phyloP scores from a whole-genome alignment of 2,329 filamentous ascomycete species.

The Aspergillus cejpii region DNA sequence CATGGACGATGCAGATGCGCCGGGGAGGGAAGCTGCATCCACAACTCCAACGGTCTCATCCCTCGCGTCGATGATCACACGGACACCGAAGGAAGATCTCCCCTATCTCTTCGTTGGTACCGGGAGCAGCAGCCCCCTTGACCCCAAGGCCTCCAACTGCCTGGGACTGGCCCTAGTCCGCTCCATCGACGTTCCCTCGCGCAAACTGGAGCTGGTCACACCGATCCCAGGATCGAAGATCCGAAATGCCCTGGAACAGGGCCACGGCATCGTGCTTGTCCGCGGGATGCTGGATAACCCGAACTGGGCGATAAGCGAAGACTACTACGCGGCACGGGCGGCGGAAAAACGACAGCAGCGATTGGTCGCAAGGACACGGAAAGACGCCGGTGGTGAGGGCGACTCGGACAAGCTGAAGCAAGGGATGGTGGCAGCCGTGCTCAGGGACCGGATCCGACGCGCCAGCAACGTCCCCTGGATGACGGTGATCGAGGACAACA shows the following conservation, averaged over 20 bases:
- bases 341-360: conserved; percentile 31
- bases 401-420: conserved; percentile 9
- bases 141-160: conserved; percentile 44
- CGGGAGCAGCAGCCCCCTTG: conserved; percentile 39
- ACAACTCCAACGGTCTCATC: conserved; percentile 5
- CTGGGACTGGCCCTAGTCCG: conserved; percentile 47
- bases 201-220: conserved; percentile 45
- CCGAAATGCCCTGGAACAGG: conserved; percentile 28
- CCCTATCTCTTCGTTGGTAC: conserved; percentile 47
- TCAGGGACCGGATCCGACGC: conserved; percentile 32
- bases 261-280: conserved; percentile 43
- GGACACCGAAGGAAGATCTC: conserved; percentile 41
- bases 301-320: conserved; percentile 42
- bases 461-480: conserved; percentile 40
- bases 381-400: conserved; percentile 12
- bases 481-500: conserved; percentile 33
- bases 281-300: conserved; percentile 43
- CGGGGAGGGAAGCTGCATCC: background rate
- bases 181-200: conserved; percentile 34
- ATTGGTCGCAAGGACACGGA: conserved; percentile 15
- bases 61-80: conserved; percentile 27
- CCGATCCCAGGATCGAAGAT: conserved; percentile 38
- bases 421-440: conserved; percentile 18
- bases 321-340: conserved; percentile 36
- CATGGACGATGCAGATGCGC: conserved; percentile 13